These are phyloP conservation scores for Lachnellula occidentalis DNA, from an alignment of 2,329 filamentous ascomycete genomes.

Conservation along the genomic window DNA sequence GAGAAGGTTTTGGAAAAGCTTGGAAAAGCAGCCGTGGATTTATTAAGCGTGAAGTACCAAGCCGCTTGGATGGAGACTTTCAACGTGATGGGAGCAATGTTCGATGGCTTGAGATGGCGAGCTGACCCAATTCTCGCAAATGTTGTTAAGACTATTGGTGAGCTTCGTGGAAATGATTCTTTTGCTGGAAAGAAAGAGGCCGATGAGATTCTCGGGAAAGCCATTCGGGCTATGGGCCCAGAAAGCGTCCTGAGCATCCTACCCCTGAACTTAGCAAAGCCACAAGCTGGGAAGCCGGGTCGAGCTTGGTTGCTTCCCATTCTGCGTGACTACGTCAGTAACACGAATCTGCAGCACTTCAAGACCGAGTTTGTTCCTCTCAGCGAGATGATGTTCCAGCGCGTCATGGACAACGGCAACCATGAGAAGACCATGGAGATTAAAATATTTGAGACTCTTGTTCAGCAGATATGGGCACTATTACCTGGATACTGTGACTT, in stretches of 20 bases:
- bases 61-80: conserved; percentile 94
- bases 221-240: conserved; percentile 84
- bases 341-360: conserved; percentile 84
- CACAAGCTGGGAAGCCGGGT: conserved; percentile 71
- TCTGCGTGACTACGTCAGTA: conserved; percentile 81
- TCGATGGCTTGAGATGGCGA: conserved; percentile 80
- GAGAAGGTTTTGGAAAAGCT: conserved; percentile 85
- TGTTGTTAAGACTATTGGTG: conserved; percentile 74
- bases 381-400: conserved; percentile 85
- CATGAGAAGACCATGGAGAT: conserved; percentile 90
- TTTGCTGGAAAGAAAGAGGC: conserved; percentile 94
- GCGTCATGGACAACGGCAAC: conserved; percentile 73
- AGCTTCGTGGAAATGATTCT: conserved; percentile 78
- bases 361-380: conserved; percentile 79
- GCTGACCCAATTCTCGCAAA: conserved; percentile 72
- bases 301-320: conserved; percentile 93
- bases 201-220: conserved; percentile 82
- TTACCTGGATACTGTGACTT: conserved; percentile 93
- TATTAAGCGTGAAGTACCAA: conserved; percentile 88
- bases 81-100: conserved; percentile 79
- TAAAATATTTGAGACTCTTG: conserved; percentile 95
- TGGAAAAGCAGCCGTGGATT: conserved; percentile 62
- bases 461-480: conserved; percentile 91
- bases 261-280: conserved; percentile 77
- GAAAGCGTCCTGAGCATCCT: conserved; percentile 76